Conservation (phyloP, 176 grass and related monocot genomes). For the Cocos nucifera region DNA sequence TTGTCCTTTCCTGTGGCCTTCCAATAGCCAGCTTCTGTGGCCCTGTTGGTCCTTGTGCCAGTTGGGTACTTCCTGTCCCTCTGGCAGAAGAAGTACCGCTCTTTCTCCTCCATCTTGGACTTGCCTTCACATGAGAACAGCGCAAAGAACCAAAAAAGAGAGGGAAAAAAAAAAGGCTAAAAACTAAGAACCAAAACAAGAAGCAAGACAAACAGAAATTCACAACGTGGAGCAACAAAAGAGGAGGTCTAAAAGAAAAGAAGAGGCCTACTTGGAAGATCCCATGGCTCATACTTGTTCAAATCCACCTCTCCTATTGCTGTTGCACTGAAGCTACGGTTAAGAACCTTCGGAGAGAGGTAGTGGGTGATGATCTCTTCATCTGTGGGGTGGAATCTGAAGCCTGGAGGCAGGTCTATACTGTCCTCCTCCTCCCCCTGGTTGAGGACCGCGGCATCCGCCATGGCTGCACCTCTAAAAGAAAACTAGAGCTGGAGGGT, state of each 20-base stretch:
- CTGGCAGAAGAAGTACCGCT: slow-evolving; percentile 86
- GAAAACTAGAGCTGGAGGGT: too few relatives aligned
- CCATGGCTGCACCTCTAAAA: too few relatives aligned
- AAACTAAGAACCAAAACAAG: not conserved
- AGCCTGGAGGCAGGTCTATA: slow-evolving; percentile 77
- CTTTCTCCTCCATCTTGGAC: slow-evolving; percentile 92
- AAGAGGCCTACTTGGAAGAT: slow-evolving; percentile 53
- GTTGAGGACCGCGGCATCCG: slow-evolving; percentile 1
- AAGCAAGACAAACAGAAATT: not conserved
- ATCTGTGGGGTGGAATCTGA: slow-evolving; percentile 93
- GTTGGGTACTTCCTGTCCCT: slow-evolving; percentile 98
- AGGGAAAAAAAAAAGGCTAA: too few relatives aligned
- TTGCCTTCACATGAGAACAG: slow-evolving; percentile 20
- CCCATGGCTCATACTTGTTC: slow-evolving; percentile 97
- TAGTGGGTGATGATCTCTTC: slow-evolving; percentile 94
- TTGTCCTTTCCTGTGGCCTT: slow-evolving; percentile 99
- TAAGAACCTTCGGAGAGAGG: slow-evolving; percentile 54
- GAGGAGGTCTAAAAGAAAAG: not conserved
- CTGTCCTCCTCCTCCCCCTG: slow-evolving; percentile 38
- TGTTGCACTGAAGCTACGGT: slow-evolving; percentile 36
- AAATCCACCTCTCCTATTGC: slow-evolving; percentile 91
- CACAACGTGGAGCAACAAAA: too few relatives aligned
- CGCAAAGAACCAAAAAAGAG: not conserved
- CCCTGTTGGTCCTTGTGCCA: slow-evolving; percentile 76
- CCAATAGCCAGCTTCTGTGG: slow-evolving; percentile 85